Percentiles rank a stretch among this genome's conserved stretches.
These are phyloP conservation scores for Trypanosoma platydactyli DNA, from an alignment of 208 protist genomes.

Conservation along the genomic window DNA sequence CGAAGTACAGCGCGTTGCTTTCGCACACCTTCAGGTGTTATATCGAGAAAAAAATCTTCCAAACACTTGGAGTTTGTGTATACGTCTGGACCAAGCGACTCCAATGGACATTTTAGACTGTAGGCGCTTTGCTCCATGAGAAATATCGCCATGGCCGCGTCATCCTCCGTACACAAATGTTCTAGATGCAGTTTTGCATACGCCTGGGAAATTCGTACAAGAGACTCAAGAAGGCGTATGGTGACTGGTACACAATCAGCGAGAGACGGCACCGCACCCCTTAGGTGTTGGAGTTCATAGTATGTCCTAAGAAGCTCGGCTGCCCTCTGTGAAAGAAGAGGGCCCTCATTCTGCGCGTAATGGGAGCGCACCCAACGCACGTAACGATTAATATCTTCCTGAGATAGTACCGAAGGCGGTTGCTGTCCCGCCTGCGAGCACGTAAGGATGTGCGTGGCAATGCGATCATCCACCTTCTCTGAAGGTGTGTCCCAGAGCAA, in stretches of 20 bases:
- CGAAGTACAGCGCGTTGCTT: conserved; percentile 54
- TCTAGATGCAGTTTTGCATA: conserved; percentile 94
- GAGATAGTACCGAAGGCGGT: conserved; percentile 36
- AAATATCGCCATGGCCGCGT: conserved; percentile 87
- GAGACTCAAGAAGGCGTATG: conserved; percentile 94
- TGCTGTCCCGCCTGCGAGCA: conserved; percentile 40
- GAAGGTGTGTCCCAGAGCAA: conserved; percentile 92
- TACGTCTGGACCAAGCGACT: conserved; percentile 49
- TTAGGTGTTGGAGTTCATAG: conserved; percentile 73
- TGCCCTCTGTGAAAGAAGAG: conserved; percentile 66
- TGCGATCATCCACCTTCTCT: conserved; percentile 77
- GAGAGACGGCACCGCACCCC: conserved; percentile 66
- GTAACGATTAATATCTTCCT: conserved; percentile 70
- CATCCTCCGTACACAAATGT: conserved; percentile 64
- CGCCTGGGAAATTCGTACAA: conserved; percentile 94
- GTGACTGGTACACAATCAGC: conserved; percentile 94
- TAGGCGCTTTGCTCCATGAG: conserved; percentile 87
- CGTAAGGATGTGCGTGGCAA: conserved; percentile 87
- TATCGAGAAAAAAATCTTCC: conserved; percentile 71
- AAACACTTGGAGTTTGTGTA: conserved; percentile 77
- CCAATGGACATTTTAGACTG: conserved; percentile 79
- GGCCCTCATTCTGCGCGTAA: conserved; percentile 64
- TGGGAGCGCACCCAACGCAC: conserved; percentile 78
- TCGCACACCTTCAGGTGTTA: conserved; percentile 30
- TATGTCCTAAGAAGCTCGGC: conserved; percentile 76